phyloP scores from a whole-genome alignment of 805 yeast genomes.

The Metschnikowia drakensbergensis region DNA sequence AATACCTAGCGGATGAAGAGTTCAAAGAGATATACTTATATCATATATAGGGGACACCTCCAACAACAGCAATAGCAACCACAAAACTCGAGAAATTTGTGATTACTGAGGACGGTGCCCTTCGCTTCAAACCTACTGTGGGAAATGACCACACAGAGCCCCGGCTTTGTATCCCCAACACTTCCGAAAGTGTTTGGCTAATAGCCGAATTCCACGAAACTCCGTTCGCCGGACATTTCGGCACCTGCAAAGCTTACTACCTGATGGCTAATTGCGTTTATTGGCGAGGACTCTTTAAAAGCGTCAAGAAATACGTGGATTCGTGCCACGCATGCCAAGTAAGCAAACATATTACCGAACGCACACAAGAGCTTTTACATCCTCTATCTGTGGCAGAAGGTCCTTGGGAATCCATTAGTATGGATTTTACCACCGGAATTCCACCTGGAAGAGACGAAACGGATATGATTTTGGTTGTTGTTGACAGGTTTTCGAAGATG shows the following conservation, averaged over 20 bases:
- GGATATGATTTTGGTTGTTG: slow-evolving; percentile 1
- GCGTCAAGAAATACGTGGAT: not conserved
- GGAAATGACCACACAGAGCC: not conserved
- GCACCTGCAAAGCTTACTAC: not conserved
- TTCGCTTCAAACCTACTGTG: not conserved
- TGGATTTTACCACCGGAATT: not conserved
- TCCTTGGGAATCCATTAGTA: not conserved
- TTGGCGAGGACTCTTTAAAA: not conserved
- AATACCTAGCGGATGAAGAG: not conserved
- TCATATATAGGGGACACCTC: not conserved
- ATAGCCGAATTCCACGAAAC: not conserved
- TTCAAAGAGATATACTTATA: not conserved
- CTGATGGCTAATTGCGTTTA: not conserved
- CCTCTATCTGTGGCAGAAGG: not conserved
- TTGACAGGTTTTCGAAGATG: not conserved
- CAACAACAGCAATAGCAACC: not conserved
- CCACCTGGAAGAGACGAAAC: not conserved
- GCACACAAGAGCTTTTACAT: not conserved
- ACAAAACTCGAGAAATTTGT: not conserved
- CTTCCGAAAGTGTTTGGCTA: not conserved
- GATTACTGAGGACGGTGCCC: not conserved
- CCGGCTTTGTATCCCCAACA: not conserved
- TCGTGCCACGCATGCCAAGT: not conserved
- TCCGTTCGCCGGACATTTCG: not conserved
- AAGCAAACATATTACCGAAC: not conserved